A percentile compares a stretch with the other conserved stretches of the same genome.
phyloP scores from a whole-genome alignment of 495 filamentous ascomycete species.

The Neurospora hispaniola region DNA sequence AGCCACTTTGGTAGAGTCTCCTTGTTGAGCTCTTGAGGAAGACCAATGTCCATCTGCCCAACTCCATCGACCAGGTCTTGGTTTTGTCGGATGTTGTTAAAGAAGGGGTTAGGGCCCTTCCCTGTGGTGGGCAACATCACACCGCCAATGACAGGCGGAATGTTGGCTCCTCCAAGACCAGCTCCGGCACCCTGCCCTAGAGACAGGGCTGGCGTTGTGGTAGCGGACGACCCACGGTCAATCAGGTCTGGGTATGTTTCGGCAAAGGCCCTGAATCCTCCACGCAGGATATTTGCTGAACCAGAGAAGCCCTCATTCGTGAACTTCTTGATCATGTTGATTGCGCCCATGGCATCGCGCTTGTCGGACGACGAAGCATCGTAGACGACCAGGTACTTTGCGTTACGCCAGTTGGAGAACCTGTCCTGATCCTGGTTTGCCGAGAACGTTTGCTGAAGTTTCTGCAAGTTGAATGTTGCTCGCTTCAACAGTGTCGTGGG shows the following conservation, averaged over 20 bases:
- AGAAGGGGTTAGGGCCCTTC: constrained; percentile 74
- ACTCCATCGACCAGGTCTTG: constrained; percentile 93
- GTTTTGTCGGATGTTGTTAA: constrained; percentile 91
- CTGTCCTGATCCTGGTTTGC: constrained; percentile 57
- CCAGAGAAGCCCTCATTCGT: constrained; percentile 74
- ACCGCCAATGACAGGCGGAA: constrained; percentile 74
- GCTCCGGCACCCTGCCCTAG: constrained; percentile 21
- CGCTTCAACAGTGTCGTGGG: constrained; percentile 90
- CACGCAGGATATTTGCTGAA: constrained; percentile 55
- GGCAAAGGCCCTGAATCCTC: constrained; percentile 45
- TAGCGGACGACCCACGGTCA: constrained; percentile 27
- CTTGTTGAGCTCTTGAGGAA: constrained; percentile 49
- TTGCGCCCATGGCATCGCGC: constrained; percentile 64
- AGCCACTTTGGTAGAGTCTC: constrained; percentile 68
- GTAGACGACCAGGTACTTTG: constrained; percentile 75
- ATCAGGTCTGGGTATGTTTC: constrained; percentile 36
- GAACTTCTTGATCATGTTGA: constrained; percentile 91
- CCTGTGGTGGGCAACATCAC: constrained; percentile 67
- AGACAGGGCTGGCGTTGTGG: constrained; percentile 22
- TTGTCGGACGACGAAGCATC: constrained; percentile 63
- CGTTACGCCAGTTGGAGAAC: constrained; percentile 66
- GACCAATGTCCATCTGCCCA: constrained; percentile 70
- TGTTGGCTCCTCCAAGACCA: constrained; percentile 36
- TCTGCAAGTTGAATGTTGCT: constrained; percentile 82
- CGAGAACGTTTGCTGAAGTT: constrained; percentile 80